These are phyloP conservation scores for Boletus rufocinnamomeus DNA, from an alignment of 768 basidiomycete genomes.

Conservation along the genomic window DNA sequence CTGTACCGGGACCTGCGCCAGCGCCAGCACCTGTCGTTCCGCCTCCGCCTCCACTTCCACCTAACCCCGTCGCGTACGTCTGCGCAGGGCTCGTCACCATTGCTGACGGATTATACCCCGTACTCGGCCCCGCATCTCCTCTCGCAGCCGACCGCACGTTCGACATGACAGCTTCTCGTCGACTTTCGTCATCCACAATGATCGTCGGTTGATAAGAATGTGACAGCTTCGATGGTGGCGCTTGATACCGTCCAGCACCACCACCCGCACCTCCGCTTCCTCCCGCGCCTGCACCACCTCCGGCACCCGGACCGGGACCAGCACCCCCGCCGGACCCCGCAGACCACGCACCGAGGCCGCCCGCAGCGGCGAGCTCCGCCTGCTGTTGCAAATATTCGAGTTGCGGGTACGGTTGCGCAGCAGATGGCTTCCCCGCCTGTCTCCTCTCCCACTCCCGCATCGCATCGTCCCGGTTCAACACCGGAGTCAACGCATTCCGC, in stretches of 20 bases:
- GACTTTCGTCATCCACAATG: slow-evolving; percentile 66
- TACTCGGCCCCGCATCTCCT: slow-evolving; percentile 42
- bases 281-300: slow-evolving; percentile 21
- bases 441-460: slow-evolving; percentile 96
- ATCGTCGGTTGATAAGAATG: slow-evolving; percentile 54
- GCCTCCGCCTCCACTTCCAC: background rate
- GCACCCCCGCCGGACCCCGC: slow-evolving; percentile 28
- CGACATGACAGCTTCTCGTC: slow-evolving; percentile 80
- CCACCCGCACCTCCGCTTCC: slow-evolving; percentile 30
- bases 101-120: slow-evolving; percentile 47
- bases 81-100: slow-evolving; percentile 78
- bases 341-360: slow-evolving; percentile 61
- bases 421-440: slow-evolving; percentile 69
- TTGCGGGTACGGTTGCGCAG: slow-evolving; percentile 83
- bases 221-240: slow-evolving; percentile 35
- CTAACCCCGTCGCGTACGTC: slow-evolving; percentile 52
- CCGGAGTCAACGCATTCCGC: slow-evolving; percentile 87
- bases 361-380: slow-evolving; percentile 74
- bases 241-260: slow-evolving; percentile 47
- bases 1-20: slow-evolving; percentile 1
- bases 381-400: slow-evolving; percentile 93
- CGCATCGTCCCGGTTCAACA: slow-evolving; percentile 92
- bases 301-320: background rate
- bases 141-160: slow-evolving; percentile 69
- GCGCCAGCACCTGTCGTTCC: background rate